Conservation (phyloP, 2,329 filamentous ascomycete species). For the Epichloe scottii region DNA sequence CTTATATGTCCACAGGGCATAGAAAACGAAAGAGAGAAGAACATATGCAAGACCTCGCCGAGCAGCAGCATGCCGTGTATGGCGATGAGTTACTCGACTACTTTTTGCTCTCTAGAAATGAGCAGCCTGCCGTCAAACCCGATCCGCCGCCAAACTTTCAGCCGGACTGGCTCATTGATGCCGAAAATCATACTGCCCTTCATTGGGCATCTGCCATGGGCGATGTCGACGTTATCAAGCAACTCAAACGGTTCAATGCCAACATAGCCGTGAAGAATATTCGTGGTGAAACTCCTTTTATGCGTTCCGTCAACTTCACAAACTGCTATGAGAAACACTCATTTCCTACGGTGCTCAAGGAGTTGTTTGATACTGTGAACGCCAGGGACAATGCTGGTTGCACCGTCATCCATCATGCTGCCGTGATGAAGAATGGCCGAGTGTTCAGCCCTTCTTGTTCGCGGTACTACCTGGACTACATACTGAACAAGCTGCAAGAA, state of each 20-base stretch:
- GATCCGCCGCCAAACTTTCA: conserved; percentile 78
- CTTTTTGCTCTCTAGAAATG: conserved; percentile 76
- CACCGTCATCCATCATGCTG: conserved; percentile 90
- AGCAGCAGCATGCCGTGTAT: conserved; percentile 81
- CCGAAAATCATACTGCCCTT: conserved; percentile 80
- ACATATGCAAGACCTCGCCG: conserved; percentile 47
- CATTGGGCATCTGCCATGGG: conserved; percentile 99
- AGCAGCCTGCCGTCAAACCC: conserved; percentile 58
- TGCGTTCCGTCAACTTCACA: conserved; percentile 89
- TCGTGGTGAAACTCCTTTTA: conserved; percentile 78
- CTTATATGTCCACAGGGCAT: conserved; percentile 47
- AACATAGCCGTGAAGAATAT: conserved; percentile 58
- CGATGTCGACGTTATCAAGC: conserved; percentile 80
- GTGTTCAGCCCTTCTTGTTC: conserved; percentile 76
- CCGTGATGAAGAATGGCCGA: conserved; percentile 72
- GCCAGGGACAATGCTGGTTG: conserved; percentile 68
- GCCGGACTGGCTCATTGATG: conserved; percentile 85
- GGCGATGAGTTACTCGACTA: conserved; percentile 92
- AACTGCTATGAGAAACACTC: conserved; percentile 93
- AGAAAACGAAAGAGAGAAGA: conserved; percentile 70
- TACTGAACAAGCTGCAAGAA: conserved; percentile 77
- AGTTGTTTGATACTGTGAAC: conserved; percentile 72
- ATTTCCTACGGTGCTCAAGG: conserved; percentile 72
- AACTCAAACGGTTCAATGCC: conserved; percentile 71
- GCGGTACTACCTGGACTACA: conserved; percentile 83